Percentiles rank a stretch among this genome's conserved stretches.
Conservation (phyloP, 2,329 filamentous ascomycete species). For the Beauveria pseudobassiana region DNA sequence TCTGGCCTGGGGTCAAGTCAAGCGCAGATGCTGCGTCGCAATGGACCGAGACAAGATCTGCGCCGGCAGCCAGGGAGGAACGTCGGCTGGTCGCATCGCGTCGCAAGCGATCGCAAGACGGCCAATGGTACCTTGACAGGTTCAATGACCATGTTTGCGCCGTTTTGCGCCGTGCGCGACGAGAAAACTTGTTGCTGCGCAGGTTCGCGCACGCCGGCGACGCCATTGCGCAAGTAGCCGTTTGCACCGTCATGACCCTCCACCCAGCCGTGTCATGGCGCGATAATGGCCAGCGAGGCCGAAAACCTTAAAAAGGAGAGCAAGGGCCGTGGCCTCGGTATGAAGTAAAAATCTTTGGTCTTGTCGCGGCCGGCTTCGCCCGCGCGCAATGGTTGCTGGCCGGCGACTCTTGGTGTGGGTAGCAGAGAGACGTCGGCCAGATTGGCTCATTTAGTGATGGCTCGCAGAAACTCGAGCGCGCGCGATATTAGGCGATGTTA, state of each 20-base stretch:
- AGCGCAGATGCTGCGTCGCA: neutral
- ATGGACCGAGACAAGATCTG: conserved; percentile 1
- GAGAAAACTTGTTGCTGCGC: too few species aligned
- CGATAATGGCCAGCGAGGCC: neutral
- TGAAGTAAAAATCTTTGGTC: neutral
- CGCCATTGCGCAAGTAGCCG: neutral
- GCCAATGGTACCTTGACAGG: neutral
- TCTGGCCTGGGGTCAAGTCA: neutral
- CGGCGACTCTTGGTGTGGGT: neutral
- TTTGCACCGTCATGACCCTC: neutral
- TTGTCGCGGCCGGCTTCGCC: neutral
- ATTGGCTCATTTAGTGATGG: neutral
- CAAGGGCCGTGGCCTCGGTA: neutral
- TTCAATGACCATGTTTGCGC: neutral
- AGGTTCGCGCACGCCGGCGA: neutral
- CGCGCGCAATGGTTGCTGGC: neutral
- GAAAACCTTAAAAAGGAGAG: neutral
- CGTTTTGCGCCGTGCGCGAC: neutral
- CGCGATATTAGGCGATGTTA: neutral
- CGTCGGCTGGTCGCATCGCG: conserved; percentile 1
- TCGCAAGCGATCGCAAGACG: neutral
- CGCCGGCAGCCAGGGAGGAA: neutral
- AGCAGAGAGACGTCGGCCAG: neutral
- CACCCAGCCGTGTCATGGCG: neutral
- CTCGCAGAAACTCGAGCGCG: neutral